These are phyloP conservation scores for Caloboletus inedulis DNA, from an alignment of 1,284 basidiomycete species.

Conservation along the genomic window DNA sequence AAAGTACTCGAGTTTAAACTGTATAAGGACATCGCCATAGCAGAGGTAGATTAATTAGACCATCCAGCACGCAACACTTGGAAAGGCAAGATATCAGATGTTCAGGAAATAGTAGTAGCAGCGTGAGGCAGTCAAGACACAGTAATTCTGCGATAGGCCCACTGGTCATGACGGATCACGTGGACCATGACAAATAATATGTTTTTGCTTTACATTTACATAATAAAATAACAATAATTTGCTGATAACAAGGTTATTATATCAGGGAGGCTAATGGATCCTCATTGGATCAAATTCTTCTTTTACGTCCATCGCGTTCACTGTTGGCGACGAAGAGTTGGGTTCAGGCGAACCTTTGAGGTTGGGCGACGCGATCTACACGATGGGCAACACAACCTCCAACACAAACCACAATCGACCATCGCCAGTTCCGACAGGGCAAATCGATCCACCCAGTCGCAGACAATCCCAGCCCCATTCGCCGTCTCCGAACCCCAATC, in stretches of 20 bases:
- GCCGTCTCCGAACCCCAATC: conserved; percentile 36
- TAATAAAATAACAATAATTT: conserved; percentile 18
- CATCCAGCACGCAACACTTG: neutral
- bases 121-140: neutral
- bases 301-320: conserved; percentile 34
- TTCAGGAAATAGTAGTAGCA: neutral
- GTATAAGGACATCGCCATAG: neutral
- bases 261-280: conserved; percentile 20
- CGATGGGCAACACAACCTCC: conserved; percentile 36
- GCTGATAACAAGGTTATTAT: conserved; percentile 27
- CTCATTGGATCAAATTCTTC: conserved; percentile 26
- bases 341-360: conserved; percentile 9
- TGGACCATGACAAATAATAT: neutral
- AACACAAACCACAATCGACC: conserved; percentile 32
- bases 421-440: conserved; percentile 23
- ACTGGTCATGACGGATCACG: neutral
- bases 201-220: neutral
- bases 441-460: conserved; percentile 25
- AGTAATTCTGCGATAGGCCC: no score
- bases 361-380: conserved; percentile 20
- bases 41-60: neutral
- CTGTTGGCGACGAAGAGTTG: conserved; percentile 20
- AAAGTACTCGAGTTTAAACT: neutral
- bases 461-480: conserved; percentile 27
- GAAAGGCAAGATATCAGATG: neutral